These are phyloP conservation scores for Suillus fuscotomentosus DNA, from an alignment of 768 basidiomycete species.

Conservation along the genomic window DNA sequence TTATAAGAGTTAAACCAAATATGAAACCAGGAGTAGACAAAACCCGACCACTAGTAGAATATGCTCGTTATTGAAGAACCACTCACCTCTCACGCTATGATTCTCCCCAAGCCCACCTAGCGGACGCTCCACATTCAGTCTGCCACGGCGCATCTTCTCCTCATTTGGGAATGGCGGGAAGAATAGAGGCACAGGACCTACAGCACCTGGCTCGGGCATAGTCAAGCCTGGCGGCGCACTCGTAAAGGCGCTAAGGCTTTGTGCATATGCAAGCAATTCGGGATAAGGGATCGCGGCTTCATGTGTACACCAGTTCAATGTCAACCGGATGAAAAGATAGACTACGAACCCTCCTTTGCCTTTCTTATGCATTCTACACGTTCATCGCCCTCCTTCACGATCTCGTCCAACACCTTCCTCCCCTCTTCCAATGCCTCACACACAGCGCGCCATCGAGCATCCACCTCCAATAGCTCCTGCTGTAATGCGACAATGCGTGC, in stretches of 20 bases:
- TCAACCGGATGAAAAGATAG: not conserved
- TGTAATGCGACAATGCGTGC: slow-evolving; percentile 70
- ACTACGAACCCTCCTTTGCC: slow-evolving; percentile 62
- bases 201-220: slow-evolving; percentile 70
- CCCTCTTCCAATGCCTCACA: slow-evolving; percentile 63
- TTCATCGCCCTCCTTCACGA: slow-evolving; percentile 76
- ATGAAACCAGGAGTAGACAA: not conserved
- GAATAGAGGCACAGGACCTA: slow-evolving; percentile 75
- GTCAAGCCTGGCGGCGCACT: slow-evolving; percentile 76
- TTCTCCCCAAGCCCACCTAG: slow-evolving; percentile 78
- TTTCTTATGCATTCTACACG: slow-evolving; percentile 66
- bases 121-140: slow-evolving; percentile 77
- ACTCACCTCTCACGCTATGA: slow-evolving; percentile 75
- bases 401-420: slow-evolving; percentile 63
- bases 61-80: slow-evolving; percentile 2
- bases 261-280: slow-evolving; percentile 80
- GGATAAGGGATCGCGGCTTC: slow-evolving; percentile 79
- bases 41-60: not conserved
- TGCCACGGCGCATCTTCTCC: slow-evolving; percentile 85
- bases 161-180: slow-evolving; percentile 92
- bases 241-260: slow-evolving; percentile 81
- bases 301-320: not conserved
- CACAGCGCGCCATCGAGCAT: slow-evolving; percentile 67
- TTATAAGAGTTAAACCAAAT: not conserved
- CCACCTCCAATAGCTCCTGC: slow-evolving; percentile 66